Conservation (phyloP, 75 land plant genomes). For the Cryptomeria japonica region DNA sequence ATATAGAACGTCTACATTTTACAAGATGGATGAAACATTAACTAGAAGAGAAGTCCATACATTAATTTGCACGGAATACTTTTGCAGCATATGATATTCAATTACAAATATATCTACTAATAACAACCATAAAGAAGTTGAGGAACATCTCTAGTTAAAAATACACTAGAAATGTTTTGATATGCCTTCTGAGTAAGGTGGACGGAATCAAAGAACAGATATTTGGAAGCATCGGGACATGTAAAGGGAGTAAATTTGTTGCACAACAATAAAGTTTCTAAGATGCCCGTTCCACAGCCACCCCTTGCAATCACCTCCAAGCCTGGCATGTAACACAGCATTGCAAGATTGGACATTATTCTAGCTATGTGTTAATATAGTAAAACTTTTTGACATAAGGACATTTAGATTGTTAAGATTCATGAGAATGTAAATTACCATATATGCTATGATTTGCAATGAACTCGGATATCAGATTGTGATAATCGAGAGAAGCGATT, state of each 20-base stretch:
- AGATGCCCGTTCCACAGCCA: slow-evolving; percentile 20
- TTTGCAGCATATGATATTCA: too few relatives aligned
- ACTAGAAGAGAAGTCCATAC: too few relatives aligned
- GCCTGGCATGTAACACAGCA: background rate
- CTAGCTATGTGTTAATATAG: background rate
- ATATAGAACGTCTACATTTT: too few relatives aligned
- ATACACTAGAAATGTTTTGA: background rate
- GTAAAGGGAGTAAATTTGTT: slow-evolving; percentile 16
- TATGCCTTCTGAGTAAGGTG: background rate
- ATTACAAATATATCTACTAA: too few relatives aligned
- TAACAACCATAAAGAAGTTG: background rate
- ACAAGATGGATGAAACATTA: too few relatives aligned
- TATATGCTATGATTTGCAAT: background rate
- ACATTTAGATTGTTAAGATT: background rate
- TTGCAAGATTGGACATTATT: background rate
- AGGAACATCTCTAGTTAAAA: background rate
- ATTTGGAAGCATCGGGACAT: slow-evolving; percentile 5
- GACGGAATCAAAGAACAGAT: background rate
- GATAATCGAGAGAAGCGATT: background rate
- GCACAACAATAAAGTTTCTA: slow-evolving; percentile 14
- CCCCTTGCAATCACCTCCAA: slow-evolving; percentile 8
- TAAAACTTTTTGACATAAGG: background rate
- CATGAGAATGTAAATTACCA: background rate
- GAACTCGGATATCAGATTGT: background rate
- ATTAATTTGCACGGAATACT: too few relatives aligned